Conservation (phyloP, 2,329 filamentous ascomycete species). For the Amesomyces nigricolor region DNA sequence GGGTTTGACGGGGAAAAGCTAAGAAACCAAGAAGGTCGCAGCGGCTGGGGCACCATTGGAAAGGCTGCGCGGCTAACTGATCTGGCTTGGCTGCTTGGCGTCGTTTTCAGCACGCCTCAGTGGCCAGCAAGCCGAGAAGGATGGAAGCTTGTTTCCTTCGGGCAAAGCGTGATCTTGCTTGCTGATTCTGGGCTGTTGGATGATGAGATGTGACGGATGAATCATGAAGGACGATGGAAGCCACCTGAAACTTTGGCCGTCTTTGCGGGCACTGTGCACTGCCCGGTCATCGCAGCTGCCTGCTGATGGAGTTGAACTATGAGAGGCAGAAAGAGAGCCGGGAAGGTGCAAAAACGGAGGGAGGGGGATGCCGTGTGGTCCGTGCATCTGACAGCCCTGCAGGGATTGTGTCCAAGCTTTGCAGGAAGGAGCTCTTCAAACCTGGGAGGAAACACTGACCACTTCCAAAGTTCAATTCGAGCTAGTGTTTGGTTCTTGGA, state of each 20-base stretch:
- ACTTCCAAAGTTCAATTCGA: too few relatives aligned
- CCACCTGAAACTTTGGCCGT: too few relatives aligned
- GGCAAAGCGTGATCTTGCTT: slow-evolving; percentile 15
- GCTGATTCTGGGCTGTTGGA: background rate
- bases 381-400: slow-evolving; percentile 22
- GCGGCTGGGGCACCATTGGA: slow-evolving; percentile 7
- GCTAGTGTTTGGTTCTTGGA: too few relatives aligned
- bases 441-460: too few relatives aligned
- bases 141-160: slow-evolving; percentile 13
- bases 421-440: slow-evolving; percentile 5
- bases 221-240: background rate
- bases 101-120: background rate
- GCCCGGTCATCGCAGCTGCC: too few relatives aligned
- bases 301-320: too few relatives aligned
- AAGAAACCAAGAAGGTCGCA: background rate
- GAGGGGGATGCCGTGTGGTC: slow-evolving; percentile 5
- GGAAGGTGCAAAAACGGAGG: background rate
- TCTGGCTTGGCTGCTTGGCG: slow-evolving; percentile 21
- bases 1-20: background rate
- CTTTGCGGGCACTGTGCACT: too few relatives aligned
- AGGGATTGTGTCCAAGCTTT: background rate
- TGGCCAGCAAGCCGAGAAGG: slow-evolving; percentile 9
- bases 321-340: too few relatives aligned
- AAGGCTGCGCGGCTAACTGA: slow-evolving; percentile 23
- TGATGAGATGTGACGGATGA: background rate